Conservation (phyloP, 148 eudicot genomes). For the Silene uniflora region DNA sequence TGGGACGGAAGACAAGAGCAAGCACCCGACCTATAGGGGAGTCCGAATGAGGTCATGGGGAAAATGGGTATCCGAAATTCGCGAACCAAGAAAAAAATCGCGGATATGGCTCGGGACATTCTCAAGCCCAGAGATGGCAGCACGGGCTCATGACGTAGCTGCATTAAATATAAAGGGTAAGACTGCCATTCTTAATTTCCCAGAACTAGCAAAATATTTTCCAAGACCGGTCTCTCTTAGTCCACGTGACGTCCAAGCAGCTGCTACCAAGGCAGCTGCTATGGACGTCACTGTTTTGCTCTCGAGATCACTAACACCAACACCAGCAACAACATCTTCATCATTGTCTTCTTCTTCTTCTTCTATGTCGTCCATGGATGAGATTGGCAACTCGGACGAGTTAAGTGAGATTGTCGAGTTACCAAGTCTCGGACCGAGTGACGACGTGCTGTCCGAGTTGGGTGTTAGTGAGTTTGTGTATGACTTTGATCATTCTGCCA, state of each 20-base stretch:
- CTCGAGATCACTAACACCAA: background rate
- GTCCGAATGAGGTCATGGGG: constrained; percentile 77
- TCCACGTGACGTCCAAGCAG: constrained; percentile 76
- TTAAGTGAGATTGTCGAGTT: constrained; percentile 62
- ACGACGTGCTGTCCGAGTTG: constrained; percentile 31
- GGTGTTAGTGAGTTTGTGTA: constrained; percentile 43
- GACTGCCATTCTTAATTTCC: constrained; percentile 79
- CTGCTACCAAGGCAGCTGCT: constrained; percentile 72
- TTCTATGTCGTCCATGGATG: constrained; percentile 18
- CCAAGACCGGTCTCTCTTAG: constrained; percentile 58
- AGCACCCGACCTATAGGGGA: constrained; percentile 63
- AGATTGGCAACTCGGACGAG: constrained; percentile 42
- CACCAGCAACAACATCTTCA: background rate
- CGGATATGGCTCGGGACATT: constrained; percentile 88
- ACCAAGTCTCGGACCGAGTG: constrained; percentile 52
- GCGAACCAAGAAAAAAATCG: constrained; percentile 67
- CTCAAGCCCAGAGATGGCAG: constrained; percentile 77
- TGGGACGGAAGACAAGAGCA: constrained; percentile 15
- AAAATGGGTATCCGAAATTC: constrained; percentile 88
- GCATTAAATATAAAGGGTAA: constrained; percentile 68
- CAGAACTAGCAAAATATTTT: constrained; percentile 45
- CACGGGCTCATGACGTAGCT: constrained; percentile 82
- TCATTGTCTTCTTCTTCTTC: constrained; percentile 16
- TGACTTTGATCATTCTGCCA: background rate
- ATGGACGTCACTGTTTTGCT: constrained; percentile 33